Base-by-base conservation (phyloP, 2,329 filamentous ascomycete species). In the Aotearoamyces nothofagi region DNA sequence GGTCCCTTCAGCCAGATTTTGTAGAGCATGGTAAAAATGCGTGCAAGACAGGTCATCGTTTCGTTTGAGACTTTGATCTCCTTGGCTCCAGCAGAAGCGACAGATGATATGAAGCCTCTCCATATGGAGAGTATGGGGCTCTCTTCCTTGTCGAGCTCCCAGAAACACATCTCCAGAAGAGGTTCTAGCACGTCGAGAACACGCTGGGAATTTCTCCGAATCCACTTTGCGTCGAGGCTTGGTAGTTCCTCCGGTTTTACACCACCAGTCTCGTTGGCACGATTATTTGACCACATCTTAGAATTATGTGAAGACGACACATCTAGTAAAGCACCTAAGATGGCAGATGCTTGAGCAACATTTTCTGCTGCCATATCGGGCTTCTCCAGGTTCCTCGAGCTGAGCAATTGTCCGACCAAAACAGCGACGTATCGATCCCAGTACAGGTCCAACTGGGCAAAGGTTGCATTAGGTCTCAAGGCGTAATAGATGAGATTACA, bases 21-120 rank as follows among this genome's bases (percentile, higher is more conserved):
- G 27, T 71, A 66, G 5, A 93, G 55, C 13, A 84, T 53, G 23
- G 71, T 71, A 27, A 87, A 63, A 13, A 84, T 62, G 23, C 70
- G 63, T 13, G 79, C 76, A 36, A 93, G 65, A 33, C 86, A 87
- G 35, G 73, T 68, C 45, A 81, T 79, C 2, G 84, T 81, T 36
- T 96, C 87, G 9, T 68, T 67, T 0, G 83, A 84, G 5, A 86
- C 75, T 43, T 87, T 92, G 41, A 98, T 78, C 52, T 98, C 90
- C 52, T 93, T 92, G 23, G 64, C 66, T 14, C 76, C 76, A 22
- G 79, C 78, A 27, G 67, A 65, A 3, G 72, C 66, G 15, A 84
- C 58, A 1, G 75, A 68, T 3, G 59, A 55, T 24, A 81, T 59
- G 9, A 83, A 57, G 1, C 65, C 58, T 15, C 57, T 50, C 76